Percentiles rank a stretch among this genome's conserved stretches.
Evolutionary conservation across 805 yeast species (phyloP).

Genomic region (Starmerella kuoi): DNA sequence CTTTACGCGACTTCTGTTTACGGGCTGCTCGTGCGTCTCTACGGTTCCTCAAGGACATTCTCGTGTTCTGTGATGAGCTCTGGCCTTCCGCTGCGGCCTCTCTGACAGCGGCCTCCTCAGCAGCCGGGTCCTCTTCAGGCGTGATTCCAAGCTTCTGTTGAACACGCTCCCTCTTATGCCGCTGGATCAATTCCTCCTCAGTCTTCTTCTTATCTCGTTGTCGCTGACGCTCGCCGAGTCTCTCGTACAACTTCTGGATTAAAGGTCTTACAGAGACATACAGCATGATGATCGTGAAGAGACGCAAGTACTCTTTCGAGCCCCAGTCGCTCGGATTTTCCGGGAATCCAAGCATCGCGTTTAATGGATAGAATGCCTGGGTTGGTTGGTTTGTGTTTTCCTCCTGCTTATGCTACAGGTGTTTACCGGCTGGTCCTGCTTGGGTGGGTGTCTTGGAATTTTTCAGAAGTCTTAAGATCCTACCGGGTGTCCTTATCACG

Average conservation of each 20-base stretch:
- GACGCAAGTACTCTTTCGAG: constrained; percentile 26
- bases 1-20: constrained; percentile 3
- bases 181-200: constrained; percentile 23
- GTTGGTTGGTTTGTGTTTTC: no score
- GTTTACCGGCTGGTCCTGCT: no score
- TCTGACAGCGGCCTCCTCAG: constrained; percentile 5
- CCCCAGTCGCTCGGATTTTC: constrained; percentile 23
- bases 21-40: not conserved
- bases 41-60: not conserved
- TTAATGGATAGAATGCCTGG: no score
- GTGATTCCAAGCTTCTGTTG: constrained; percentile 22
- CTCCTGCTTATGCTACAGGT: no score
- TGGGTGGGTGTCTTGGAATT: no score
- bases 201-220: constrained; percentile 19
- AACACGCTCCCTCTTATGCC: constrained; percentile 22
- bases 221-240: constrained; percentile 23
- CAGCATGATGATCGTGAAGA: constrained; percentile 24
- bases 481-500: no score
- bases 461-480: no score
- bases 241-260: constrained; percentile 24
- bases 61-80: not conserved
- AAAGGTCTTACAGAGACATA: constrained; percentile 27
- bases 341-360: constrained; percentile 28
- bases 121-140: constrained; percentile 2
- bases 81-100: constrained; percentile 9